Evolutionary conservation across 2,329 filamentous ascomycete genomes (phyloP), one percentile per base, ranked within the genome.

Genomic region (Aureobasidium musti): DNA sequence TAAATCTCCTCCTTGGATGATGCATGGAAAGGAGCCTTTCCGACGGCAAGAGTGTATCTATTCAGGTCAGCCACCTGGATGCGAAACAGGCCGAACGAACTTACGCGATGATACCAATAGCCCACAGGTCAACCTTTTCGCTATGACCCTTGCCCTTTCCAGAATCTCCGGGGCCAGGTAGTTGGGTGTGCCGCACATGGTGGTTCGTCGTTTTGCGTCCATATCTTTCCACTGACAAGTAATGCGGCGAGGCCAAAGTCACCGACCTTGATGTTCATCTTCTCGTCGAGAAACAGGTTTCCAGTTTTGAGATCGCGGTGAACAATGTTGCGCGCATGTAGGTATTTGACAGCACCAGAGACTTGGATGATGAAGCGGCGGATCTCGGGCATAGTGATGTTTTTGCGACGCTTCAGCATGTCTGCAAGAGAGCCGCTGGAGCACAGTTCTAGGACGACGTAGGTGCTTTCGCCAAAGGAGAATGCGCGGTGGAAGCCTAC

Each of bases 81-180:
- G 71, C 2, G 19, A 8, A 45, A 39, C 19, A 11, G 33, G 11
- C 50, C 33, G 81, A 81, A 93, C 19, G 17, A 52, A 17, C 64
- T 60, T 37, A 66, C 88, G 96, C 92, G 76, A 99, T 99, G 71
- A 99, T 95, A 23, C 96, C 95, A 75, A 99, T 84, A 52, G 94
- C 97, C 96, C 96, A 99, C 66, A 99, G 91, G 76, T 99, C 95
- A 3, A 99, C 95, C 82, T 96, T 97, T 76, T 98, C 93, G 71
- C 97, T 95, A 76, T 99, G 95, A 0, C 95, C 95, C 73, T 94
- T 92, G 75, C 91, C 95, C 82, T 95, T 97, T 97, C 91, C 61
- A 99, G 80, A 69, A 99, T 97, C 75, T 99, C 95, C 0, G 95
- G 95, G 0, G 95, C 95, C 72, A 99, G 97, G 77, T 99, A 99